These are phyloP conservation scores for Heritiera littoralis DNA, from an alignment of 345 rosid species.

Conservation along the genomic window DNA sequence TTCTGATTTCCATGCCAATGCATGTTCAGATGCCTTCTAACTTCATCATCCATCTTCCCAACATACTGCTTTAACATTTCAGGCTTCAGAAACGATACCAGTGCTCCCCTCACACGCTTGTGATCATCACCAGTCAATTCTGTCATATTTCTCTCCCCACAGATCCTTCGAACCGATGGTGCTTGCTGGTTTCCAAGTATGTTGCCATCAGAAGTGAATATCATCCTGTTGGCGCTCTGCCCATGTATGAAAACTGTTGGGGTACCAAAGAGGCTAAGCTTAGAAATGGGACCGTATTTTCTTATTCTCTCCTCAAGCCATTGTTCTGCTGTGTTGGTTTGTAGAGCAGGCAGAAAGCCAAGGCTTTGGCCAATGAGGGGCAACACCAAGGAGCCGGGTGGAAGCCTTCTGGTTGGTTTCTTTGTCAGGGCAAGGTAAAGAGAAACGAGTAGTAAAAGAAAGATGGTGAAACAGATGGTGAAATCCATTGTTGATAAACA, in stretches of 20 bases:
- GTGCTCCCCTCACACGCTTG: slow-evolving; percentile 43
- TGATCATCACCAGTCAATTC: slow-evolving; percentile 45
- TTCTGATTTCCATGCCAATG: slow-evolving; percentile 41
- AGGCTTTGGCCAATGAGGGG: slow-evolving; percentile 48
- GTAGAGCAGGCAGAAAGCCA: slow-evolving; percentile 30
- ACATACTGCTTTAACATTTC: slow-evolving; percentile 52
- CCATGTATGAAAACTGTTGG: slow-evolving; percentile 46
- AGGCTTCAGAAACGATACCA: slow-evolving; percentile 47
- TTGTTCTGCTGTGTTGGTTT: slow-evolving; percentile 25
- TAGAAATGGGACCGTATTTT: slow-evolving; percentile 43
- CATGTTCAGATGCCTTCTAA: slow-evolving; percentile 38
- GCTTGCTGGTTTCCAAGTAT: slow-evolving; percentile 30
- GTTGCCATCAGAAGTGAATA: slow-evolving; percentile 34
- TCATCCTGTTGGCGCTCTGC: slow-evolving; percentile 45
- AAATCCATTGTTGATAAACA: neutral
- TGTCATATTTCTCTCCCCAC: slow-evolving; percentile 37
- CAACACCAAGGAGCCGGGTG: slow-evolving; percentile 44
- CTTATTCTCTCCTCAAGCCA: slow-evolving; percentile 36
- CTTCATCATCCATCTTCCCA: slow-evolving; percentile 47
- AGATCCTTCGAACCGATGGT: slow-evolving; percentile 24
- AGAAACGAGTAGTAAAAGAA: slow-evolving; percentile 26
- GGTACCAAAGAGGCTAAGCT: slow-evolving; percentile 42
- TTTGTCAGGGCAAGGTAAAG: slow-evolving; percentile 21
- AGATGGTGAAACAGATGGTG: neutral
- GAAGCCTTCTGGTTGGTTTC: slow-evolving; percentile 27